Percentiles rank a stretch among this genome's conserved stretches.
Evolutionary conservation across 805 yeast genomes (phyloP).

Genomic region (Ascoidea asiatica): DNA sequence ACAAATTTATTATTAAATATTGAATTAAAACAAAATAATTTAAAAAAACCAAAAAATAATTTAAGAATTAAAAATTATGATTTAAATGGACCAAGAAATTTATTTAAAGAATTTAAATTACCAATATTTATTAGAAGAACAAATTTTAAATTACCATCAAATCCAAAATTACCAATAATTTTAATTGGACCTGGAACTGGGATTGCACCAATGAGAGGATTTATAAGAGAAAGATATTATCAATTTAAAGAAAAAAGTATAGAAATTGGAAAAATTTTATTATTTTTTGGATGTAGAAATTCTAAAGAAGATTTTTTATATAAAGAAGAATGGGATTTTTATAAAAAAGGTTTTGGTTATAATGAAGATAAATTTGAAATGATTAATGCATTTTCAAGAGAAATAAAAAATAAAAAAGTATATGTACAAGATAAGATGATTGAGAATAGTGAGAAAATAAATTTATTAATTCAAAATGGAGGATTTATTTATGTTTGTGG

Average conservation of each 20-base stretch:
- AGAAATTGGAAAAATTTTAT: slow-evolving; percentile 55
- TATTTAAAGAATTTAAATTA: slow-evolving; percentile 33
- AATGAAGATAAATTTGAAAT: slow-evolving; percentile 44
- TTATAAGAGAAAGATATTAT: slow-evolving; percentile 68
- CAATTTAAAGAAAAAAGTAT: slow-evolving; percentile 31
- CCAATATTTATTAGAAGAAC: slow-evolving; percentile 94
- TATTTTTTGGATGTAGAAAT: slow-evolving; percentile 83
- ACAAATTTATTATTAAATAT: slow-evolving; percentile 77
- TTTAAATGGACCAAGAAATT: slow-evolving; percentile 74
- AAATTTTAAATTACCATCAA: slow-evolving; percentile 83
- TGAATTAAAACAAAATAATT: slow-evolving; percentile 42
- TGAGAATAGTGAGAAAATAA: slow-evolving; percentile 32
- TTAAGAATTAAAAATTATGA: slow-evolving; percentile 53
- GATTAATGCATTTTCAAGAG: slow-evolving; percentile 81
- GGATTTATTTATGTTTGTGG: slow-evolving; percentile 95
- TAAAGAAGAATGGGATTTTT: slow-evolving; percentile 79
- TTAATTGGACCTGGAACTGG: slow-evolving; percentile 99
- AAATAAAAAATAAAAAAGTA: slow-evolving; percentile 37
- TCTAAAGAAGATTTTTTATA: slow-evolving; percentile 73
- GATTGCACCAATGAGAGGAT: slow-evolving; percentile 96
- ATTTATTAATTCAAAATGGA: slow-evolving; percentile 43
- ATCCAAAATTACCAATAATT: slow-evolving; percentile 71
- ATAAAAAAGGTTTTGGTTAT: slow-evolving; percentile 42
- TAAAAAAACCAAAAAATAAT: slow-evolving; percentile 25
- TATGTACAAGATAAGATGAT: slow-evolving; percentile 76